Base-by-base conservation (phyloP, 2,329 filamentous ascomycete genomes). In the Phaeosphaeriaceae sp. region DNA sequence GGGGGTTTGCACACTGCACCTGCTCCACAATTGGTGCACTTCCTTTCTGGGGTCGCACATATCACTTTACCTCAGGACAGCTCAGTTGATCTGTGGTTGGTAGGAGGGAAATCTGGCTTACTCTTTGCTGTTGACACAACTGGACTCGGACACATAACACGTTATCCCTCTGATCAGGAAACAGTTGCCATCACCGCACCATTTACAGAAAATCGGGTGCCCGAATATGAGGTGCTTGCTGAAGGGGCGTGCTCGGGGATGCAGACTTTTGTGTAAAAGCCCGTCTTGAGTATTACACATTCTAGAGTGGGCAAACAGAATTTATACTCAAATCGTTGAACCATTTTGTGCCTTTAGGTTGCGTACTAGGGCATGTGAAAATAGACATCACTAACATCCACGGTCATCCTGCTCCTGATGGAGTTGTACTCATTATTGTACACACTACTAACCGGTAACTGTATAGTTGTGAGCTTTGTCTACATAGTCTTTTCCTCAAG, bases 1-100 rank as follows among this genome's bases (percentile, higher is more conserved):
- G 68, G 66, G n/a, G 70, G 68, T 7, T 44, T 62, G 16, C 71
- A 73, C 28, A 72, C 58, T 29, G 66, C 68, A 7, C 71, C 70
- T n/a, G 55, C 45, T 9, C 55, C 63, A n/a, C 69, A 73, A 61
- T 45, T 72, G 9, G 71, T 72, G 3, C 56, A 64, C 46, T 72
- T 69, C 39, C 23, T 69, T 2, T 69, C 70, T 15, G 71, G 71
- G 6, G 33, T 72, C 8, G 66, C 65, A 2, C 67, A 72, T 42
- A 29, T 73, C 21, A 70, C 66, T 1, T 48, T 72, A 7, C 70
- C 70, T 1, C 45, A 67, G 16, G 44, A 64, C 29, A 28, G 48
- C 3, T 41, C 45, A 7, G 49, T 54, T 15, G 61, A 68, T 12
- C 58, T 66, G 2, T 72, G 64, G 63, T 39, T 73, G n/a, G 30